Conservation (phyloP, 306 rosid genomes). For the Pterocarpus santalinus region DNA sequence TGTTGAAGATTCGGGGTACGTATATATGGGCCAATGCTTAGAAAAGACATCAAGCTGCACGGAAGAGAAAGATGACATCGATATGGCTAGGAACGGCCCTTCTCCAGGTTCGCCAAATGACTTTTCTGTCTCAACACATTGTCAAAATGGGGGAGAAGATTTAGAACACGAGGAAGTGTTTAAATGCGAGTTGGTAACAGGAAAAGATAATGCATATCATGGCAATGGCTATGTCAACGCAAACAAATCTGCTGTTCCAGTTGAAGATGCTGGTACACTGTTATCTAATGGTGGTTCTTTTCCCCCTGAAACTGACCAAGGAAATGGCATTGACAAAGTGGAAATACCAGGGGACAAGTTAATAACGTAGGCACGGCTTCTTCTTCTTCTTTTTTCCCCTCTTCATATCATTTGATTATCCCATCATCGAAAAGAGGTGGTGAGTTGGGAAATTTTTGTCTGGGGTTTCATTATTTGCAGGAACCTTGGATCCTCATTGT, state of each 20-base stretch:
- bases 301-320: constrained; percentile 52
- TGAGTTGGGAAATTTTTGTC: constrained; percentile 73
- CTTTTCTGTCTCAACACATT: constrained; percentile 45
- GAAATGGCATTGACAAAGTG: constrained; percentile 56
- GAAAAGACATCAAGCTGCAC: constrained; percentile 39
- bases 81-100: constrained; percentile 27
- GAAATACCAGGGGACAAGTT: constrained; percentile 53
- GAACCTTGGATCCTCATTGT: constrained; percentile 66
- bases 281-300: constrained; percentile 43
- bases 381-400: constrained; percentile 37
- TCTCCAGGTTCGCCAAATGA: constrained; percentile 50
- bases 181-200: constrained; percentile 44
- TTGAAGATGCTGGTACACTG: constrained; percentile 44
- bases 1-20: constrained; percentile 37
- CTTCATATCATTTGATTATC: constrained; percentile 63
- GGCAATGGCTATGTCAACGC: constrained; percentile 55
- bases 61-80: constrained; percentile 42
- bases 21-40: constrained; percentile 22
- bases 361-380: constrained; percentile 43
- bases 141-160: constrained; percentile 37
- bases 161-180: constrained; percentile 51
- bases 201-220: constrained; percentile 40
- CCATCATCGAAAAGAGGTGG: constrained; percentile 73
- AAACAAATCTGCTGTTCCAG: constrained; percentile 43
- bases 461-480: constrained; percentile 81